These are phyloP conservation scores for Phoma herbarum DNA, from an alignment of 2,329 filamentous ascomycete species.

Conservation along the genomic window DNA sequence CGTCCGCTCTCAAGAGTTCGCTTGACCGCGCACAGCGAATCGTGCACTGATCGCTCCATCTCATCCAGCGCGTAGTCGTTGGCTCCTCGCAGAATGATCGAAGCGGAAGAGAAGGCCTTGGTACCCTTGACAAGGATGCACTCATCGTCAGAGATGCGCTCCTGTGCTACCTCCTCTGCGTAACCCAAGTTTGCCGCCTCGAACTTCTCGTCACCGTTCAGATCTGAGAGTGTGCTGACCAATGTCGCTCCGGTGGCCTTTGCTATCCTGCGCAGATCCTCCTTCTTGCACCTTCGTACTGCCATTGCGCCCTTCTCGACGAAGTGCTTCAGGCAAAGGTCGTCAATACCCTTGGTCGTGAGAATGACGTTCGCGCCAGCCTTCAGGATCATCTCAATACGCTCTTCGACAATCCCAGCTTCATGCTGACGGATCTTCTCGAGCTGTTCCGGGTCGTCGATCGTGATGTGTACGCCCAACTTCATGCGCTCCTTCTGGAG, in stretches of 20 bases:
- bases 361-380: conserved; percentile 94
- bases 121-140: conserved; percentile 97
- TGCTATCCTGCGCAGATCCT: conserved; percentile 93
- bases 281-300: conserved; percentile 96
- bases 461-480: conserved; percentile 96
- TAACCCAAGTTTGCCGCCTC: conserved; percentile 88
- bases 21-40: conserved; percentile 96
- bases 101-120: conserved; percentile 91
- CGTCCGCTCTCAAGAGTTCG: conserved; percentile 94
- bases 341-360: conserved; percentile 98
- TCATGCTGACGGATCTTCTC: conserved; percentile 97
- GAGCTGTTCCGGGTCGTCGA: conserved; percentile 95
- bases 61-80: conserved; percentile 98
- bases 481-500: conserved; percentile 99
- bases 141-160: conserved; percentile 98
- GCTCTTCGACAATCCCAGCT: conserved; percentile 89
- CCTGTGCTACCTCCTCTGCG: conserved; percentile 96
- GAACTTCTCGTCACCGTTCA: conserved; percentile 97
- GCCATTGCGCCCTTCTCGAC: conserved; percentile 96
- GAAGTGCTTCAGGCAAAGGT: conserved; percentile 92
- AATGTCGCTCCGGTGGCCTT: conserved; percentile 94
- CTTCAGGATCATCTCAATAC: conserved; percentile 97
- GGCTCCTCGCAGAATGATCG: conserved; percentile 91
- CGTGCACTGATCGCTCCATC: conserved; percentile 98
- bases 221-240: conserved; percentile 89